Conservation (phyloP, 495 filamentous ascomycete species). For the Pyronema domesticum region DNA sequence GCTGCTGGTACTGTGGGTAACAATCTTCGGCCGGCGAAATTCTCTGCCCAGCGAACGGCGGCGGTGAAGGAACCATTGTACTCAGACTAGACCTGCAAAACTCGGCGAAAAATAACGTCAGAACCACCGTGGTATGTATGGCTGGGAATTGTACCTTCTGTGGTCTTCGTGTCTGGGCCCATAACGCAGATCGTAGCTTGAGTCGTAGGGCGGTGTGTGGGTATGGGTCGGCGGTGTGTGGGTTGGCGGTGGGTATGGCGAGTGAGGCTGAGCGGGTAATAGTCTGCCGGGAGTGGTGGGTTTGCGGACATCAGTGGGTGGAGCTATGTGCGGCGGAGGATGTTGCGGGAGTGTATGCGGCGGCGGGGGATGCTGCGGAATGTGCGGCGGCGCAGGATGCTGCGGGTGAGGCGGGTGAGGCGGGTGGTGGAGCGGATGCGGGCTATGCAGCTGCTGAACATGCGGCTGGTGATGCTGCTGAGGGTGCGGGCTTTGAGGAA, state of each 20-base stretch:
- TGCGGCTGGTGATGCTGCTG: constrained; percentile 16
- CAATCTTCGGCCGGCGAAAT: constrained; percentile 7
- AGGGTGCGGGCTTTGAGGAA: neutral
- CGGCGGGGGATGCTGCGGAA: constrained; percentile 10
- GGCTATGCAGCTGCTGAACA: constrained; percentile 11
- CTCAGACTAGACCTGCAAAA: constrained; percentile 16
- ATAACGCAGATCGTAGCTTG: constrained; percentile 13
- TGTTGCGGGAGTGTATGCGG: constrained; percentile 13
- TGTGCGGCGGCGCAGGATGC: constrained; percentile 4
- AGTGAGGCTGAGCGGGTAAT: neutral
- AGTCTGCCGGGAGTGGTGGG: neutral
- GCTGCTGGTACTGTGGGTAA: constrained; percentile 8
- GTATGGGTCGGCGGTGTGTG: neutral
- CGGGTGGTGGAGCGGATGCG: constrained; percentile 8
- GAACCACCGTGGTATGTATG: neutral
- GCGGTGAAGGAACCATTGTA: constrained; percentile 23
- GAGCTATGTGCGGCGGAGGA: constrained; percentile 3
- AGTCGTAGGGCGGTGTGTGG: constrained; percentile 2
- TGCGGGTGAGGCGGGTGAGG: constrained; percentile 16
- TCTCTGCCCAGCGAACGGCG: constrained; percentile 19
- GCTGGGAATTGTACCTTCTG: constrained; percentile 16
- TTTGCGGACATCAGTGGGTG: neutral
- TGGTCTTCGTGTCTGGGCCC: constrained; percentile 13
- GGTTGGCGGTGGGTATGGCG: neutral
- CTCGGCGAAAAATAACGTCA: neutral